Evolutionary conservation across 73 alveolate genomes (phyloP), one percentile per base, ranked within the genome.

Genomic region (Paramecium sexaurelia): DNA sequence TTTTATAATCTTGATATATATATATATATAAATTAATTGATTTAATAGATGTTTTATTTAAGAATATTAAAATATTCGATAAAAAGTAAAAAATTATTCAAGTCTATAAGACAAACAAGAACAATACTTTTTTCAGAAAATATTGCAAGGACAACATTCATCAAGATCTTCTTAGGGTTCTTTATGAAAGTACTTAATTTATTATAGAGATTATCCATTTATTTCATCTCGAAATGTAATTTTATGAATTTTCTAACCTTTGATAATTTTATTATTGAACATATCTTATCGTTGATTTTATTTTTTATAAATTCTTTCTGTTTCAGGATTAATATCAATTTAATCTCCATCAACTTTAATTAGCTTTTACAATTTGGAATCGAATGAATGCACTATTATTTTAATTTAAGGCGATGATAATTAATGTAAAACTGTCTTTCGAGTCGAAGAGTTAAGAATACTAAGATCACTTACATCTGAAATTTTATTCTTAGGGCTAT

Each of bases 121-220:
- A 51, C 67, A 51, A 51, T 17, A 6, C 0, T 7, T 19, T 61
- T 24, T 26, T 61, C 83, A 61, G n/a, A 61, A 61, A 32, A 61
- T 61, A 11, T 32, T 32, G 13, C 83, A 61, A 61, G 83, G 83
- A 61, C 83, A 61, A 32, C 83, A 61, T 61, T 61, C 83, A 61
- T 61, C 83, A 61, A 29, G 47, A 61, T 61, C 83, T 61, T 26
- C 47, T 61, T 61, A 4, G 27, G 83, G 83, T 26, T 61, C 83
- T 61, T 61, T 61, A 22, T 29, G 22, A 61, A 29, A 61, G 43
- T 61, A 61, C 43, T 61, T 61, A 10, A 61, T 32, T 29, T 26
- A 24, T 3, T 61, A 6, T 2, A 61, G 39, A 32, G 39, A 26
- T 61, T 61, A 11, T 61, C 83, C 83, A 29, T 5, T 8, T 2